Conservation (phyloP, 2,329 filamentous ascomycete genomes). For the Aaosphaeria pasadenensis region DNA sequence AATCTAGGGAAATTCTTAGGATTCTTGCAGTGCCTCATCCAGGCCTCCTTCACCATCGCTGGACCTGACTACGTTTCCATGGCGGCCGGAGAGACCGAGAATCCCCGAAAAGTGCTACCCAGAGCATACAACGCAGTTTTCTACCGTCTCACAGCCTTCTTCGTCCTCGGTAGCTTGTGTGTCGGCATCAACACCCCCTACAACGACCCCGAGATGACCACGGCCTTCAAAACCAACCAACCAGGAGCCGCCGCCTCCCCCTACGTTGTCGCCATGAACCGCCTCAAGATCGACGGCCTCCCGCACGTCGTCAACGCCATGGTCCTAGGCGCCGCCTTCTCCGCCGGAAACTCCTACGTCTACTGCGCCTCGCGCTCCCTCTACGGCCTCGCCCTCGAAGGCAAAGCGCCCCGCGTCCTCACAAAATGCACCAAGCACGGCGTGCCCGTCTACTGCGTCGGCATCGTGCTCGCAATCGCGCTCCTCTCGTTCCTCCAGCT, state of each 20-base stretch:
- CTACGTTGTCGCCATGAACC: constrained; percentile 60
- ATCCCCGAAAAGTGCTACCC: constrained; percentile 56
- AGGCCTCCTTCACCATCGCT: constrained; percentile 48
- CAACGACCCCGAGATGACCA: constrained; percentile 60
- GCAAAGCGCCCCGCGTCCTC: constrained; percentile 55
- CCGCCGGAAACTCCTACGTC: constrained; percentile 55
- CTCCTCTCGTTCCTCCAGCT: constrained; percentile 74
- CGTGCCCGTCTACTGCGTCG: constrained; percentile 72
- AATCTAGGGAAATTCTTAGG: constrained; percentile 70
- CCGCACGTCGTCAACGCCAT: constrained; percentile 61
- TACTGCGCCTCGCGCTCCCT: constrained; percentile 55
- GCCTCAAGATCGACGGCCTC: constrained; percentile 53
- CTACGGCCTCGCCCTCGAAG: constrained; percentile 54
- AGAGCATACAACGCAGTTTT: constrained; percentile 76
- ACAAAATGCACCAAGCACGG: constrained; percentile 58
- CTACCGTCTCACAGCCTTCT: constrained; percentile 73
- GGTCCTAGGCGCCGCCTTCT: constrained; percentile 54
- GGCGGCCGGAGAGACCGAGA: constrained; percentile 48
- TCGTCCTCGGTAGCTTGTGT: constrained; percentile 71
- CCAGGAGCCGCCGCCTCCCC: constrained; percentile 67
- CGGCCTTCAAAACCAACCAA: constrained; percentile 57
- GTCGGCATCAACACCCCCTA: constrained; percentile 67
- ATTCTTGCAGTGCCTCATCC: constrained; percentile 72
- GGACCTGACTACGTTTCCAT: constrained; percentile 50
- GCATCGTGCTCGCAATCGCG: constrained; percentile 63